These are phyloP conservation scores for Elsinoe perseae DNA, from an alignment of 2,329 filamentous ascomycete species.

Conservation along the genomic window DNA sequence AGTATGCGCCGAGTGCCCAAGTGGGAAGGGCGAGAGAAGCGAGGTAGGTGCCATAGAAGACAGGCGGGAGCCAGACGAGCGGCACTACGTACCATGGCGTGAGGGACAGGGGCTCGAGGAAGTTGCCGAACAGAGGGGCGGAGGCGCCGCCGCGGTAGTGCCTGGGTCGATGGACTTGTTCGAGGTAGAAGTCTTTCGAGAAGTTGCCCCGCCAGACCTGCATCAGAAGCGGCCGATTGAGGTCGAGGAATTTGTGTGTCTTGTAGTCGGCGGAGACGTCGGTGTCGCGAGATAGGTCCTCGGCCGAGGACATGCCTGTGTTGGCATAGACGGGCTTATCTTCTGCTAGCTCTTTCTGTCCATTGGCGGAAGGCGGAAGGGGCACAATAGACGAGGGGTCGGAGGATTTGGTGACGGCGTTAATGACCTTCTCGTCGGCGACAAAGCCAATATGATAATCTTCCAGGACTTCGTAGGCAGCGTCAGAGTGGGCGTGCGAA, in stretches of 20 bases:
- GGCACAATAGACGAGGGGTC: slow-evolving; percentile 46
- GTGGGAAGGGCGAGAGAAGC: slow-evolving; percentile 52
- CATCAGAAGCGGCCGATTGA: slow-evolving; percentile 72
- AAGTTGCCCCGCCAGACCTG: slow-evolving; percentile 88
- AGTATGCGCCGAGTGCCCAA: slow-evolving; percentile 52
- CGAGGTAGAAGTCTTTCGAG: slow-evolving; percentile 89
- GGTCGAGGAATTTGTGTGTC: slow-evolving; percentile 87
- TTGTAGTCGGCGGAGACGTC: slow-evolving; percentile 70
- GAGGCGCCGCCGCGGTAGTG: slow-evolving; percentile 93
- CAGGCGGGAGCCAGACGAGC: slow-evolving; percentile 71
- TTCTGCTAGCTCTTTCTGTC: slow-evolving; percentile 40
- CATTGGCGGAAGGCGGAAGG: slow-evolving; percentile 43
- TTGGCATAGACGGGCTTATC: slow-evolving; percentile 44
- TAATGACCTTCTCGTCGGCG: slow-evolving; percentile 49
- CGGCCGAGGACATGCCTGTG: slow-evolving; percentile 84
- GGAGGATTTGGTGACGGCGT: slow-evolving; percentile 42
- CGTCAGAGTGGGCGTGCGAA: slow-evolving; percentile 80
- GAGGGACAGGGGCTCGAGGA: slow-evolving; percentile 92
- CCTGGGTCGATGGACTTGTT: slow-evolving; percentile 89
- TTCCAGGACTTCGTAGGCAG: slow-evolving; percentile 92
- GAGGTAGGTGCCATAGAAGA: slow-evolving; percentile 63
- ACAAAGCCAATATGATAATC: slow-evolving; percentile 81
- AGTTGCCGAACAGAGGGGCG: slow-evolving; percentile 92
- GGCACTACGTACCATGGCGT: slow-evolving; percentile 93
- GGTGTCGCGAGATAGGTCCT: slow-evolving; percentile 80